Percentiles rank a stretch among this genome's conserved stretches.
These are phyloP conservation scores for Mrakia gelida DNA, from an alignment of 768 basidiomycete species.

Conservation along the genomic window DNA sequence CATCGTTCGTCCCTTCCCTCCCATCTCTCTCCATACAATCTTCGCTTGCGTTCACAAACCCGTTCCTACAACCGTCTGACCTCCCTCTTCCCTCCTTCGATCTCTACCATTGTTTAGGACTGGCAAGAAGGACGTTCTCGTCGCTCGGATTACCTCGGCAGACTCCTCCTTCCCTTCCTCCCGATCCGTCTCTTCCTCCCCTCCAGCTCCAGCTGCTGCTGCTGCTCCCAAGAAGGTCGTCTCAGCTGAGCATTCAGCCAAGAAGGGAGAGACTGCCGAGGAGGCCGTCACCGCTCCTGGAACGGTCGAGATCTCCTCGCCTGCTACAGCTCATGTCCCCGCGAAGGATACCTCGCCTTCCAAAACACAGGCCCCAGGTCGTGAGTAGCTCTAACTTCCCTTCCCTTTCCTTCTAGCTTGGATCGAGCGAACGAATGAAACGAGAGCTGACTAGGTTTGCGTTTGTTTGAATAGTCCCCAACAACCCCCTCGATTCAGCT, in stretches of 20 bases:
- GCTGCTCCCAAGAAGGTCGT: background rate
- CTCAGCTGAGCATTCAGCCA: background rate
- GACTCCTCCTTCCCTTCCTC: conserved; percentile 11
- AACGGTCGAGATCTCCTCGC: conserved; percentile 1
- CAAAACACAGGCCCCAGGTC: background rate
- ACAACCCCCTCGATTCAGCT: background rate
- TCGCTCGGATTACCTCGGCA: background rate
- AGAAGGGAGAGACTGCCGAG: background rate
- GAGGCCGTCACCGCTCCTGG: background rate
- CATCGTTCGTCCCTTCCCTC: background rate
- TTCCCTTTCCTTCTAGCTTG: background rate
- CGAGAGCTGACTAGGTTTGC: background rate
- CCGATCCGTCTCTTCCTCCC: background rate
- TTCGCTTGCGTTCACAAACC: background rate
- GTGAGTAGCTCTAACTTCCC: background rate
- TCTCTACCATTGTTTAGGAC: background rate
- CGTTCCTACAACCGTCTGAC: background rate
- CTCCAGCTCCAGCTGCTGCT: background rate
- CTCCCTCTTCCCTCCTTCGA: background rate
- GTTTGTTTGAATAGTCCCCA: background rate
- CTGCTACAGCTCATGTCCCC: background rate
- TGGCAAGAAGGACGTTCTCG: conserved; percentile 1
- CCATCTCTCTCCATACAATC: background rate
- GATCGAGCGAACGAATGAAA: too few relatives aligned
- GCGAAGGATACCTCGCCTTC: background rate